Evolutionary conservation across 345 rosid genomes (phyloP), one percentile per base, ranked within the genome.

Genomic region (Boechera retrofracta): DNA sequence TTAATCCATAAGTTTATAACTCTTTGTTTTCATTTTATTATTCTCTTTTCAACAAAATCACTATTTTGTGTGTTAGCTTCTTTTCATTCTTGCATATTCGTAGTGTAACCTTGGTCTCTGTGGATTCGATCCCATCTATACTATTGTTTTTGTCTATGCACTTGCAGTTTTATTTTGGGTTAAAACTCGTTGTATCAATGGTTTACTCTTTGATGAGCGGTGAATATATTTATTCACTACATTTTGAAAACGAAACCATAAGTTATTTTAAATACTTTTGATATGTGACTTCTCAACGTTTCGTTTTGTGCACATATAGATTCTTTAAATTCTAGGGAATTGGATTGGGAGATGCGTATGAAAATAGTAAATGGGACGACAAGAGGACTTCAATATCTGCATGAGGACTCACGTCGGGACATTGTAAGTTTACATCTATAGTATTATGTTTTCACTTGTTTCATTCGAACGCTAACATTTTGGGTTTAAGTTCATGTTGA

Each of bases 311-410:
- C 2, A 24, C 5, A 21, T 24, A 52, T 6, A 62, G 49, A 39
- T 18, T 62, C 67, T 39, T 11, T 24, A 12, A 39, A 62, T 4
- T 21, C 18, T 24, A 62, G 1, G 51, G 51, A 62, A 12, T 24
- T 62, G 67, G 67, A 62, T 41, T 62, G 67, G 67, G 18, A 62
- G 11, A 62, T 1, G 1, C 67, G 67, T 41, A 62, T 39, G 51
- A 6, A 41, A 6, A 62, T 62, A 41, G 0, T 62, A 6, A 41
- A 11, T 41, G 67, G 67, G 5, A 62, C 51, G 0, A 62, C 67
- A 24, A 62, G 33, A 39, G 67, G 67, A 62, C 67, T 62, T 41
- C 67, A 62, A 62, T 62, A 62, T 62, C 11, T 41, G 21, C 67
- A 62, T 41, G 67, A 62, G 33, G 10, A 62, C 67, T 62, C 67